Conservation (phyloP, 352 stramenopile species). For the Pythium catenulatum region DNA sequence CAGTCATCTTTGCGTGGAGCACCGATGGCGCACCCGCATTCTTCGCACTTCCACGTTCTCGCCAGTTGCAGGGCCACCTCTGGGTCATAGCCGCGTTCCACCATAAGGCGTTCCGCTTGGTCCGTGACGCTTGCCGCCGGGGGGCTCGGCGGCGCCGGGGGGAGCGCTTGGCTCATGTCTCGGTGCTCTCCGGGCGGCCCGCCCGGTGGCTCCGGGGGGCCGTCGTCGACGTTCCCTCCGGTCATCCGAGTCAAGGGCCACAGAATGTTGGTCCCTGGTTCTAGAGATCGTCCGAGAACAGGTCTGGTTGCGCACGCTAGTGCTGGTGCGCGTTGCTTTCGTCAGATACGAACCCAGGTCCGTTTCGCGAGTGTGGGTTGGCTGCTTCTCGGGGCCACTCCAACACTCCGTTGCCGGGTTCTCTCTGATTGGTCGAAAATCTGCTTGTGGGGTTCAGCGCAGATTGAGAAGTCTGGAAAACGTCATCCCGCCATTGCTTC, state of each 20-base stretch:
- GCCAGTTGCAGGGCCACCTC: background rate
- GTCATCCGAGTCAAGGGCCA: background rate
- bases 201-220: background rate
- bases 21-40: background rate
- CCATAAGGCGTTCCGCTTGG: background rate
- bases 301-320: background rate
- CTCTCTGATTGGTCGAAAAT: constrained; percentile 5
- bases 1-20: background rate
- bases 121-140: too few species aligned
- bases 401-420: background rate
- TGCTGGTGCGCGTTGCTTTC: background rate
- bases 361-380: background rate
- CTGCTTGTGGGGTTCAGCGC: background rate
- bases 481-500: too few species aligned
- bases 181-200: background rate
- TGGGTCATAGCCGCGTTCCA: background rate
- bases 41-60: background rate
- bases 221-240: background rate
- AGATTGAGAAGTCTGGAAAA: constrained; percentile 25
- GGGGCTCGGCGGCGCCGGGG: background rate
- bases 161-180: background rate
- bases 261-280: background rate
- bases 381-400: background rate
- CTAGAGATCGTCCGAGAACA: too few species aligned
- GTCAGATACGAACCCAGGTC: background rate